Conservation (phyloP, 179 eudicot genomes). For the Spinacia oleracea region DNA sequence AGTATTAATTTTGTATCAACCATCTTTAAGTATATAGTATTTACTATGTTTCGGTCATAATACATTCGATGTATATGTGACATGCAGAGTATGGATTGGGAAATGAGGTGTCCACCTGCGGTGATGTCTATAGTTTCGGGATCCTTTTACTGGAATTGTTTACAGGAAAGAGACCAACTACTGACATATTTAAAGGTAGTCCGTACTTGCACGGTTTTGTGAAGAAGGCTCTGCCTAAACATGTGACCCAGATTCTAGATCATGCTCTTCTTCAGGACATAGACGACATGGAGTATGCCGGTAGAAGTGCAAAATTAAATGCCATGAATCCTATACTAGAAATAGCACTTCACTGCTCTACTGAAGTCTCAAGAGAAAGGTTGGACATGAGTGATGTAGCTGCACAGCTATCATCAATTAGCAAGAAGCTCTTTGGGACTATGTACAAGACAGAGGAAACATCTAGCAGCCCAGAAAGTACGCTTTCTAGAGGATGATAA, state of each 20-base stretch:
- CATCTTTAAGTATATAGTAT: too few species aligned
- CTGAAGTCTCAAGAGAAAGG: slow-evolving; percentile 17
- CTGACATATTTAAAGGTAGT: background rate
- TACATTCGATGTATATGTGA: background rate
- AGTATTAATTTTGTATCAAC: too few species aligned
- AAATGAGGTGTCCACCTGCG: slow-evolving; percentile 4
- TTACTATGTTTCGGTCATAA: background rate
- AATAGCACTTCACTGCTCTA: slow-evolving; percentile 11
- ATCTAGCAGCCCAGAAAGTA: background rate
- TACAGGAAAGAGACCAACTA: slow-evolving; percentile 33
- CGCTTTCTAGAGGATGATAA: too few species aligned
- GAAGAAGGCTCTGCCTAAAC: slow-evolving; percentile 21
- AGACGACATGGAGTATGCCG: background rate
- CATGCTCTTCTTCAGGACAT: slow-evolving; percentile 21
- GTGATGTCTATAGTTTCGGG: slow-evolving; percentile 23
- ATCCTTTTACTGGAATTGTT: slow-evolving; percentile 28
- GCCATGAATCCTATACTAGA: background rate
- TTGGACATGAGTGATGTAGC: slow-evolving; percentile 11
- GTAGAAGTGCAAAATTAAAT: background rate
- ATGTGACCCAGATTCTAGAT: slow-evolving; percentile 27
- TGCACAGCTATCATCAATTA: slow-evolving; percentile 18
- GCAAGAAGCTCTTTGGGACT: slow-evolving; percentile 12
- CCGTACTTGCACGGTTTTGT: slow-evolving; percentile 15
- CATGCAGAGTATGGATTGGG: slow-evolving; percentile 27
- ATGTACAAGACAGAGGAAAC: background rate